phyloP scores from a whole-genome alignment of 164 flowering plant species.

The Piper betle region DNA sequence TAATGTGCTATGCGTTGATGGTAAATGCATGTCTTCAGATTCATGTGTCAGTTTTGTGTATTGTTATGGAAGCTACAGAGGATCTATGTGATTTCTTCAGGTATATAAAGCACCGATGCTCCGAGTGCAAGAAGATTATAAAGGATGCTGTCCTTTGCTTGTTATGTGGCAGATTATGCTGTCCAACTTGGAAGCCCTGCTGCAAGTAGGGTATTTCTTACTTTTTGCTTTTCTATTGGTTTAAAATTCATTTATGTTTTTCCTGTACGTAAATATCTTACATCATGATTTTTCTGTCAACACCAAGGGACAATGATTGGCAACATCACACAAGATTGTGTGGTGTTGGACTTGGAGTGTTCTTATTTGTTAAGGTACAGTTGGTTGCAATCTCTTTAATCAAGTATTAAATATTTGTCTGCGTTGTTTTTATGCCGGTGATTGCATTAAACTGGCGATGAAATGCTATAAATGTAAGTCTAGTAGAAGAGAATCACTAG shows the following conservation, averaged over 20 bases:
- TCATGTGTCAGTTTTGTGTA: not conserved
- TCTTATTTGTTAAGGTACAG: conserved; percentile 63
- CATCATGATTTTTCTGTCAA: not conserved
- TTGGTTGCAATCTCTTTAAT: not conserved
- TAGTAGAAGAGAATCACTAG: no score
- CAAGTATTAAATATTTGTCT: not conserved
- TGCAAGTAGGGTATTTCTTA: conserved; percentile 48
- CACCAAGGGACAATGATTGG: conserved; percentile 51
- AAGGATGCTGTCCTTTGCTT: conserved; percentile 80
- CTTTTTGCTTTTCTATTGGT: not conserved
- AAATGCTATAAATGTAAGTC: no score
- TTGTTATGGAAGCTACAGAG: not conserved
- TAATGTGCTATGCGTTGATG: not conserved
- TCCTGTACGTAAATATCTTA: not conserved
- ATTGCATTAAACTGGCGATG: no score
- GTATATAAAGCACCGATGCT: conserved; percentile 67
- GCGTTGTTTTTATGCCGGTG: not conserved
- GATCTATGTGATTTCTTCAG: conserved; percentile 19
- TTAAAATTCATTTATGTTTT: not conserved
- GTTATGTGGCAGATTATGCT: conserved; percentile 83
- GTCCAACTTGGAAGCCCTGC: conserved; percentile 63
- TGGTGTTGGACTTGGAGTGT: conserved; percentile 91
- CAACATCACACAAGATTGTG: conserved; percentile 64
- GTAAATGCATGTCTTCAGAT: not conserved
- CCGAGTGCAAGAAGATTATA: conserved; percentile 35